A percentile compares a stretch with the other conserved stretches of the same genome.
Evolutionary conservation across 1,139 yeast genomes (phyloP).

Genomic region (Nakaseomyces uthaithaninus): DNA sequence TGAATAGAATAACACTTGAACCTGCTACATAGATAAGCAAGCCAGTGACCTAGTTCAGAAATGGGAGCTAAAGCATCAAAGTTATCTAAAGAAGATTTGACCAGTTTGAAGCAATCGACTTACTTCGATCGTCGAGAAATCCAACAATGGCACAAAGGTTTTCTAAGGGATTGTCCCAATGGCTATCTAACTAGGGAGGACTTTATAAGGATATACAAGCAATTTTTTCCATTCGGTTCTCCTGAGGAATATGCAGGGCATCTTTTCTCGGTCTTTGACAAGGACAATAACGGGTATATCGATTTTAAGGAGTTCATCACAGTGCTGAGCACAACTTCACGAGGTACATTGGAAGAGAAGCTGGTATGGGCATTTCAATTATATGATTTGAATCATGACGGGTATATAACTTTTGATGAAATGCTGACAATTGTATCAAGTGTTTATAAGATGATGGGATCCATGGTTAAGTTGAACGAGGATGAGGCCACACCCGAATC

Average conservation of each 20-base stretch:
- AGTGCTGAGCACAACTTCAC: constrained; percentile 77
- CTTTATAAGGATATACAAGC: constrained; percentile 85
- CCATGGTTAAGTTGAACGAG: constrained; percentile 85
- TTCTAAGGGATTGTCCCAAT: constrained; percentile 83
- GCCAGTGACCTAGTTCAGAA: neutral
- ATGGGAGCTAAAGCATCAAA: constrained; percentile 98
- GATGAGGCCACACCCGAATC: constrained; percentile 90
- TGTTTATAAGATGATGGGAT: constrained; percentile 91
- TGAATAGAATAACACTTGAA: no score
- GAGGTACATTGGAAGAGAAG: constrained; percentile 85
- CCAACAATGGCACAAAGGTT: constrained; percentile 98
- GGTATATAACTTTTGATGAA: constrained; percentile 66
- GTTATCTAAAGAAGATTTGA: constrained; percentile 81
- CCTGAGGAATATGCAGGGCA: constrained; percentile 86
- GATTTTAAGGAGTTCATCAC: constrained; percentile 90
- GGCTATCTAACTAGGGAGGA: constrained; percentile 86
- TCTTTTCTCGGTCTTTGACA: constrained; percentile 83
- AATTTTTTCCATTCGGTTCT: constrained; percentile 97
- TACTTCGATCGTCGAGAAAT: constrained; percentile 89
- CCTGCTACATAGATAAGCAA: no score
- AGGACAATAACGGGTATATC: constrained; percentile 69
- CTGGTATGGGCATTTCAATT: constrained; percentile 79
- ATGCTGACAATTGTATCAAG: constrained; percentile 73
- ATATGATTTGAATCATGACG: constrained; percentile 76
- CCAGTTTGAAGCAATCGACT: constrained; percentile 75